phyloP scores from a whole-genome alignment of 345 rosid genomes.

The Theobroma cacao region DNA sequence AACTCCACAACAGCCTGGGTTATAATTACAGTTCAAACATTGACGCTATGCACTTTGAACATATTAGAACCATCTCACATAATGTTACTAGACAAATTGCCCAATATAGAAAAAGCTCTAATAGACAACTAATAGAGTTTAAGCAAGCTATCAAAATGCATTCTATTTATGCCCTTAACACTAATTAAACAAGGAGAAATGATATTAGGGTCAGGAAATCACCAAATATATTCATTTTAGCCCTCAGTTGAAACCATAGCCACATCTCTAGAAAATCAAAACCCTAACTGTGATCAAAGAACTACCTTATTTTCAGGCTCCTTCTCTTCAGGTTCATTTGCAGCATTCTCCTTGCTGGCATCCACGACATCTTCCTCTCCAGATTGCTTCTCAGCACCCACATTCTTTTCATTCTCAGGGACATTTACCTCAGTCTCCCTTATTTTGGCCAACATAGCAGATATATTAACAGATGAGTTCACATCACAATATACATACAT shows the following conservation, averaged over 20 bases:
- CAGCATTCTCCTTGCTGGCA: slow-evolving; percentile 68
- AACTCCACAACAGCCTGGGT: neutral
- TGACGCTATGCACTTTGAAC: neutral
- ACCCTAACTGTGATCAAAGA: neutral
- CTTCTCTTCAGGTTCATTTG: slow-evolving; percentile 55
- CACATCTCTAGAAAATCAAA: neutral
- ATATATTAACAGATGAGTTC: neutral
- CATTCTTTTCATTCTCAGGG: slow-evolving; percentile 49
- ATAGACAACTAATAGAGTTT: neutral
- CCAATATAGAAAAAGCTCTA: neutral
- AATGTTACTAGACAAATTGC: neutral
- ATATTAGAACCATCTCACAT: too few relatives aligned
- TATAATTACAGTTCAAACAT: neutral
- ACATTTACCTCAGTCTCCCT: slow-evolving; percentile 73
- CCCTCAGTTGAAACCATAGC: neutral
- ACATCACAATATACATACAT: neutral
- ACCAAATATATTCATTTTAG: neutral
- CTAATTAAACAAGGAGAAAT: neutral
- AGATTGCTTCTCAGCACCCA: slow-evolving; percentile 51
- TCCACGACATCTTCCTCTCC: slow-evolving; percentile 63
- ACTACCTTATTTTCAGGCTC: slow-evolving; percentile 88
- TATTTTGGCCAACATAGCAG: slow-evolving; percentile 15
- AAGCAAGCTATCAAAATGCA: neutral
- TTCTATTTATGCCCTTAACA: neutral
- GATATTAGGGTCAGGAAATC: neutral